Conservation (phyloP, 352 stramenopile genomes). For the Pythium biforme region DNA sequence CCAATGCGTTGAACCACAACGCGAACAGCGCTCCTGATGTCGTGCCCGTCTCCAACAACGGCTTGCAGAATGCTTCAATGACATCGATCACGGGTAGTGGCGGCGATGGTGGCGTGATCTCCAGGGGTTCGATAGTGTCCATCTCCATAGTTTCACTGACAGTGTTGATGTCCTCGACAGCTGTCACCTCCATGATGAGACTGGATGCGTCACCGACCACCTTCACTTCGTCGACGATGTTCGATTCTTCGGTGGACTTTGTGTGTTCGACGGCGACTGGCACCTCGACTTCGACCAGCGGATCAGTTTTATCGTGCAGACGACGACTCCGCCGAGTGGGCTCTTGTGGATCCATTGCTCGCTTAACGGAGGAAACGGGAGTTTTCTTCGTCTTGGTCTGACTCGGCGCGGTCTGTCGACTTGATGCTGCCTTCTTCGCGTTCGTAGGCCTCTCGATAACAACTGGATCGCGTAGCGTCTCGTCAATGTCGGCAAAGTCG, state of each 20-base stretch:
- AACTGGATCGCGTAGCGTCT: background rate
- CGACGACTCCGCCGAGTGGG: slow-evolving; percentile 11
- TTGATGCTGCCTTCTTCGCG: background rate
- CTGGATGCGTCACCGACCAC: background rate
- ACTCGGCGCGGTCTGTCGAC: background rate
- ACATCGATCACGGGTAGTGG: slow-evolving; percentile 11
- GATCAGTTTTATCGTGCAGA: background rate
- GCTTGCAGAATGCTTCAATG: slow-evolving; percentile 12
- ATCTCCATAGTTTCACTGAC: background rate
- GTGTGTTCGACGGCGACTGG: background rate
- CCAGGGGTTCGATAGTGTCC: background rate
- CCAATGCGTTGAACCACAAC: slow-evolving; percentile 25
- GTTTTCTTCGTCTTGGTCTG: background rate
- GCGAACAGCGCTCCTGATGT: slow-evolving; percentile 23
- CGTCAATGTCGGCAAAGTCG: slow-evolving; percentile 3
- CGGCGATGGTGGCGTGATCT: background rate
- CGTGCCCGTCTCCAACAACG: slow-evolving; percentile 19
- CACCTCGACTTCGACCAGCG: background rate
- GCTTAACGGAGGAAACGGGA: background rate
- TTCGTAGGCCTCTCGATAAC: background rate
- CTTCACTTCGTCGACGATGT: too few species aligned
- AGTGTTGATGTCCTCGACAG: background rate
- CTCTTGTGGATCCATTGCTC: background rate
- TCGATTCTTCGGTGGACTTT: too few species aligned
- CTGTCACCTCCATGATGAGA: background rate